phyloP scores from a whole-genome alignment of 176 grass and related monocot species.

The Carex scoparia region DNA sequence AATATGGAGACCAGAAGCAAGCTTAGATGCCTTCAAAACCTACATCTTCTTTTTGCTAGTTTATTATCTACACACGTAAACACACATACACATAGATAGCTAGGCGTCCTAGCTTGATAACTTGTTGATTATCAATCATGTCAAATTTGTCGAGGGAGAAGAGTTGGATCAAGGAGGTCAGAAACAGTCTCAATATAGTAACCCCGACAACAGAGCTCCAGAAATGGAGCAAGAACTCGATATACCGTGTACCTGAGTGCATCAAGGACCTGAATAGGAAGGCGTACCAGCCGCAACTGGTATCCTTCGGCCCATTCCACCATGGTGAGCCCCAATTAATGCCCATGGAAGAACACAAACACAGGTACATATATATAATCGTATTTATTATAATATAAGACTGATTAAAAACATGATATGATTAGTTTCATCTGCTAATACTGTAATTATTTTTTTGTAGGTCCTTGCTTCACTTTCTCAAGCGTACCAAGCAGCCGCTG shows the following conservation, averaged over 20 bases:
- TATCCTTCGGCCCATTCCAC: constrained; percentile 76
- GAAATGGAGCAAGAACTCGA: constrained; percentile 46
- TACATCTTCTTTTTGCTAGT: neutral
- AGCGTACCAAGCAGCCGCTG: constrained; percentile 25
- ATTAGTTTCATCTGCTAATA: neutral
- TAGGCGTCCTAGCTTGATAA: neutral
- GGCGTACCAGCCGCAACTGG: constrained; percentile 63
- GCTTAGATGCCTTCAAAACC: neutral
- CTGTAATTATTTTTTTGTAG: neutral
- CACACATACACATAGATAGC: neutral
- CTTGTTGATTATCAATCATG: neutral
- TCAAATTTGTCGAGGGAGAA: neutral
- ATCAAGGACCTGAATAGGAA: constrained; percentile 51
- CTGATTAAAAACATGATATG: neutral
- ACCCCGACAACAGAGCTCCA: constrained; percentile 32
- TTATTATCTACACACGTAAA: neutral
- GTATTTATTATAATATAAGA: neutral
- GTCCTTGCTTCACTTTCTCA: constrained; percentile 61
- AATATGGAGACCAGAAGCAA: neutral
- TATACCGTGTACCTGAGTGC: constrained; percentile 63
- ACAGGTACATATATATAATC: neutral
- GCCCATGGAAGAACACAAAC: constrained; percentile 80
- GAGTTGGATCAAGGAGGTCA: constrained; percentile 48
- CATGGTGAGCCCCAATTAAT: constrained; percentile 28
- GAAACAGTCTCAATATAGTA: constrained; percentile 25